Percentiles rank a stretch among this genome's conserved stretches.
Evolutionary conservation across 257 asterid species (phyloP).

Genomic region (Osmanthus fragrans): DNA sequence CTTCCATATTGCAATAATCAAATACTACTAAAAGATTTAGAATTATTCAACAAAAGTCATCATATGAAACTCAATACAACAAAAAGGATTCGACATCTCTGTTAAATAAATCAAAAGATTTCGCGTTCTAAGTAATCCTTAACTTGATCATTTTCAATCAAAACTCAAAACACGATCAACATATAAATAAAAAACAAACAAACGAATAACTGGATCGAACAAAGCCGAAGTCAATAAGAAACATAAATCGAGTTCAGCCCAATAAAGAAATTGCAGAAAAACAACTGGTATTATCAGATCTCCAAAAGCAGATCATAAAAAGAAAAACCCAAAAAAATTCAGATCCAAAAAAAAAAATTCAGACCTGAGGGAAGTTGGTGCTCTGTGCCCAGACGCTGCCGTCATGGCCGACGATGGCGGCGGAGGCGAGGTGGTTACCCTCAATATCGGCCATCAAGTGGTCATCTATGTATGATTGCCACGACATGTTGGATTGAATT

Average conservation of each 20-base stretch:
- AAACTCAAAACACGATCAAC: not conserved
- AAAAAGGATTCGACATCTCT: not conserved
- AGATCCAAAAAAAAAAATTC: not conserved
- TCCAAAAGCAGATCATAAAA: not conserved
- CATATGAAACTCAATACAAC: not conserved
- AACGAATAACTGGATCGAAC: not conserved
- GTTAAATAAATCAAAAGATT: not conserved
- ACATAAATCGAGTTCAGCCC: not conserved
- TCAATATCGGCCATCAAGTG: conserved; percentile 43
- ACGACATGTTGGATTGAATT: conserved; percentile 34
- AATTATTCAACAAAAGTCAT: not conserved
- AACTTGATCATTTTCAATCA: not conserved
- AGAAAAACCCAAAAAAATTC: not conserved
- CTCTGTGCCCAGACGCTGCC: conserved; percentile 56
- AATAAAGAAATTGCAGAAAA: not conserved
- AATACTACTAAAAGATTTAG: not conserved
- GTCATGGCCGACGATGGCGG: conserved; percentile 48
- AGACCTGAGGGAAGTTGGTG: conserved; percentile 43
- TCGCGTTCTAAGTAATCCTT: not conserved
- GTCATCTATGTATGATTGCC: conserved; percentile 46
- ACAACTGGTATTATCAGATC: not conserved
- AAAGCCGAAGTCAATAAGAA: not conserved
- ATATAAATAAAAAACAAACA: too few relatives aligned
- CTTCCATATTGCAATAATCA: not conserved
- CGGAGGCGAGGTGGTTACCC: conserved; percentile 34